These are phyloP conservation scores for Pythium rhizo-oryzae DNA, from an alignment of 352 stramenopile genomes.

Conservation along the genomic window DNA sequence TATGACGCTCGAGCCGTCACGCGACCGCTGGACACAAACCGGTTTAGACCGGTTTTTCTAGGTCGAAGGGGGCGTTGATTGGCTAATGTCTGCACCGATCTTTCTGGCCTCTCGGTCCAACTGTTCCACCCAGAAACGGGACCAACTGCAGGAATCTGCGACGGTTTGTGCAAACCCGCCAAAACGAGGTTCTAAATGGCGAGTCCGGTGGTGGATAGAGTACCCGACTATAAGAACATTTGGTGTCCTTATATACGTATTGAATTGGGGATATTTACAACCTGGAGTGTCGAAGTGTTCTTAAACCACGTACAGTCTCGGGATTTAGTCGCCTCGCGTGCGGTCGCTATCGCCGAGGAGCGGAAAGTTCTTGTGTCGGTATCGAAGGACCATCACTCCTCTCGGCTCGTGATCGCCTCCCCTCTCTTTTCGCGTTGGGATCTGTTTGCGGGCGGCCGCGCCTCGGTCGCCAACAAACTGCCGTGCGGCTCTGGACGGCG, in stretches of 20 bases:
- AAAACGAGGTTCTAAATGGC: constrained; percentile 8
- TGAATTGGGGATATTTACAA: too few relatives aligned
- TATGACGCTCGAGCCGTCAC: not conserved
- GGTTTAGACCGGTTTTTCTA: not conserved
- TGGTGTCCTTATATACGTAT: too few relatives aligned
- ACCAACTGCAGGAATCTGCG: constrained; percentile 1
- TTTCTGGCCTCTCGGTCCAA: constrained; percentile 8
- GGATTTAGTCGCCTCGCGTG: not conserved
- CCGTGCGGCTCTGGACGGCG: not conserved
- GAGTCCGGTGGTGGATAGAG: not conserved
- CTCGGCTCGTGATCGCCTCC: too few relatives aligned
- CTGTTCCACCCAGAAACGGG: constrained; percentile 15
- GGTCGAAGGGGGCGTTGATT: not conserved
- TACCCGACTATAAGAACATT: constrained; percentile 12
- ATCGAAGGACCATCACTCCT: constrained; percentile 31
- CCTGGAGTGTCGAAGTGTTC: too few relatives aligned
- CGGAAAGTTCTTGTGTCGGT: constrained; percentile 32
- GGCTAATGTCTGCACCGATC: constrained; percentile 8
- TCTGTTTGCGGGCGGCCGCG: too few relatives aligned
- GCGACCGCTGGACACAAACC: not conserved
- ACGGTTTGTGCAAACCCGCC: constrained; percentile 20
- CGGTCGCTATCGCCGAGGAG: constrained; percentile 14
- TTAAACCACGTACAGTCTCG: not conserved
- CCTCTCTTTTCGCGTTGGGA: not conserved
- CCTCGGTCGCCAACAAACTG: not conserved